These are phyloP conservation scores for Xylariaceae sp. DNA, from an alignment of 2,329 filamentous ascomycete species.

Conservation along the genomic window DNA sequence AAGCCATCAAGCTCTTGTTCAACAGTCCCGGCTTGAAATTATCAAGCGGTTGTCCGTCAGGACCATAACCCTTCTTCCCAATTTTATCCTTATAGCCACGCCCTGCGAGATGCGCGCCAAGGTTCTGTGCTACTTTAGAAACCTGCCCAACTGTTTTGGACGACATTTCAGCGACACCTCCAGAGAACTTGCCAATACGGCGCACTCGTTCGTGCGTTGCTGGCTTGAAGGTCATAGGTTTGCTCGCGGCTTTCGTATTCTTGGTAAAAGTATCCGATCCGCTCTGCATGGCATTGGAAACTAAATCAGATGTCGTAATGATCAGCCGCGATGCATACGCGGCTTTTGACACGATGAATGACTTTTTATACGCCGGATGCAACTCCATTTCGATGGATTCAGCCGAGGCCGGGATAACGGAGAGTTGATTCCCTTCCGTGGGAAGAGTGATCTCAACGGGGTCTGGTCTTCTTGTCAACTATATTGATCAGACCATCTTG, in stretches of 20 bases:
- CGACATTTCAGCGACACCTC: conserved; percentile 77
- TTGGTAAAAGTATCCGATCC: conserved; percentile 82
- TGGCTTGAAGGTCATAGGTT: conserved; percentile 87
- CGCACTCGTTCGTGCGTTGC: conserved; percentile 84
- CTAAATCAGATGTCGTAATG: conserved; percentile 81
- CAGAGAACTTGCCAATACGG: conserved; percentile 87
- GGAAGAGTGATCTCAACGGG: conserved; percentile 82
- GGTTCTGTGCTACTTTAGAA: conserved; percentile 83
- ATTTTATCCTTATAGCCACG: conserved; percentile 59
- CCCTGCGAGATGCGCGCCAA: conserved; percentile 78
- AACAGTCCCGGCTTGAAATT: conserved; percentile 87
- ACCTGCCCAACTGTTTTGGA: conserved; percentile 87
- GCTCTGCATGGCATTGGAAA: conserved; percentile 77
- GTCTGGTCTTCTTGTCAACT: conserved; percentile 53
- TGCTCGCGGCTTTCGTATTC: conserved; percentile 76
- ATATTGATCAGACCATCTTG: not conserved
- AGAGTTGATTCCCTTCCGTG: conserved; percentile 66
- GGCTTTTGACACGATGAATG: conserved; percentile 83
- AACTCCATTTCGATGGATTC: conserved; percentile 78
- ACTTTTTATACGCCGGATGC: conserved; percentile 92
- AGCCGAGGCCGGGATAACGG: conserved; percentile 69
- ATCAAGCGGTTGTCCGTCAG: conserved; percentile 68
- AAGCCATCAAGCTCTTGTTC: conserved; percentile 96
- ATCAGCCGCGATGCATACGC: conserved; percentile 88
- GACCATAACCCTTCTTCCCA: conserved; percentile 67